Base-by-base conservation (phyloP, 2,329 filamentous ascomycete genomes). In the Decorospora gaudefroyi region DNA sequence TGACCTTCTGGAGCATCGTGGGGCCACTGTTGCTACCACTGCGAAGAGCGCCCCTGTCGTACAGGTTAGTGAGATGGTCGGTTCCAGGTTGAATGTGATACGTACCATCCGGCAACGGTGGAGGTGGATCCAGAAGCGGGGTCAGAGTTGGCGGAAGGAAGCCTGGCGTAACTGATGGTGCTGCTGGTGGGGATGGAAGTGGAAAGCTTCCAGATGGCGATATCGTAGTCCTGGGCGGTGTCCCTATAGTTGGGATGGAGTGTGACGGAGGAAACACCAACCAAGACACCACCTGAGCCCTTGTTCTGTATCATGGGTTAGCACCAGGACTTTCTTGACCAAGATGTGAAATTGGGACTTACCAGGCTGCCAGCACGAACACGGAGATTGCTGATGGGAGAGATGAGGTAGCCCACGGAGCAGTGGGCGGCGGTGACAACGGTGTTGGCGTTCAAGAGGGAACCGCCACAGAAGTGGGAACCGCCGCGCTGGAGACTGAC, bases 361-460 rank as follows among this genome's bases (percentile, higher is more conserved):
- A 62, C 61, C 13, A 61, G 23, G 21, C 48, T 47, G 35, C 62
- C 62, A 12, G 55, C 51, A 21, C 62, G 62, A 32, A 65, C 42
- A 11, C 18, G 22, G 28, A 37, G 23, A 13, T n/a, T 31, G 11
- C 28, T 33, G 21, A 61, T 16, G 7, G 38, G 13, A 6, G 53
- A 55, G 26, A 51, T 57, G 42, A 44, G 42, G 19, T 45, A 40
- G 28, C 45, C 49, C 7, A 51, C 52, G 39, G 49, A 52, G 49
- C 62, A 65, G 49, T 65, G 62, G 47, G 52, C 61, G 22, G 62
- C 62, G 10, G 61, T 63, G 34, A 65, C 25, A 30, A 65, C 57
- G 3, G 62, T 65, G 55, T 57, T 57, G 21, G 48, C 48, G 48
- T 65, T 56, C 35, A 65, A 11, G 2, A 65, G 49, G 11, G 58